phyloP scores from a whole-genome alignment of 495 filamentous ascomycete species.

The Neurospora tetraspora region DNA sequence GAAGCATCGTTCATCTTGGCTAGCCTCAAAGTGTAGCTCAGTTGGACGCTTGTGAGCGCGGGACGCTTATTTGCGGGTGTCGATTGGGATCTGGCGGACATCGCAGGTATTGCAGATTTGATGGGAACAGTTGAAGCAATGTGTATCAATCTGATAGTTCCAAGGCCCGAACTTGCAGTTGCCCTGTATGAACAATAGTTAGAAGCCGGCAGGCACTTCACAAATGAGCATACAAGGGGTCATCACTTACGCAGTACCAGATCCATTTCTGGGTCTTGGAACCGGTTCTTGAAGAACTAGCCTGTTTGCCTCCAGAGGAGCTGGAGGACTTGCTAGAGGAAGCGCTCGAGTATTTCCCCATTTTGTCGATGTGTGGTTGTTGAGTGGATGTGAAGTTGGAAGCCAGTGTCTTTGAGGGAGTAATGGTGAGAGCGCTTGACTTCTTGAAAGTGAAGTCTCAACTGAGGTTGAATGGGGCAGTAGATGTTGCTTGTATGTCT shows the following conservation, averaged over 20 bases:
- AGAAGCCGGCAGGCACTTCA: background rate
- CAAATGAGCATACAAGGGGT: too few species aligned
- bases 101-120: background rate
- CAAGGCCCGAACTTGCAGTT: background rate
- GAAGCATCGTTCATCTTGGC: too few species aligned
- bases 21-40: background rate
- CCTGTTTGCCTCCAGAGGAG: background rate
- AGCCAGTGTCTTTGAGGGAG: background rate
- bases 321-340: background rate
- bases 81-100: background rate
- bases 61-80: background rate
- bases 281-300: background rate
- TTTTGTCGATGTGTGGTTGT: background rate
- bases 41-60: background rate
- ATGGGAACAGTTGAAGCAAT: background rate
- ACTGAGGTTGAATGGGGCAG: background rate
- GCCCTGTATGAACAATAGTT: background rate
- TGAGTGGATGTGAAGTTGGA: background rate
- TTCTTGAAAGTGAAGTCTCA: too few species aligned
- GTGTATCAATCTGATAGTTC: background rate
- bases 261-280: background rate
- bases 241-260: background rate
- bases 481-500: background rate
- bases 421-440: background rate
- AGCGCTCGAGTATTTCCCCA: background rate